Evolutionary conservation across 1,139 yeast species (phyloP), one percentile per base, ranked within the genome.

Genomic region (Candida labiduridarum): DNA sequence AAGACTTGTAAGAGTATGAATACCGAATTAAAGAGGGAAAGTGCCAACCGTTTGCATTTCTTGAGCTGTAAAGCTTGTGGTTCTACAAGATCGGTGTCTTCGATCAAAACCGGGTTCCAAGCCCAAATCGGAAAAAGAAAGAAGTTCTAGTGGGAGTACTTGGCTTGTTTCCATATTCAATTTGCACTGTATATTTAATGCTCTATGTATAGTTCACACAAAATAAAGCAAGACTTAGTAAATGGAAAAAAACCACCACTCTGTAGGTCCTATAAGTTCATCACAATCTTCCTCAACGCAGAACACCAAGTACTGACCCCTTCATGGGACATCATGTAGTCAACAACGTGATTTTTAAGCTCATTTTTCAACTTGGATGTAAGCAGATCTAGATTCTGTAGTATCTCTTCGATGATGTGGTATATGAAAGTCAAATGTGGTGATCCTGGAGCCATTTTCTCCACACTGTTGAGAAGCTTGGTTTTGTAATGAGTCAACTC

Each of bases 101-200:
- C 97, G 46, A 95, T 95, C 74, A 94, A 95, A 84, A 89, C 97
- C 50, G 99, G 99, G 85, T 94, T 90, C 96, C 97, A 92, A 79
- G 99, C 99, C 59, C 87, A 90, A 72, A 84, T 87, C 68, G 88
- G 90, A 60, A 83, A 85, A 72, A 84, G 88, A 80, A 84, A 80
- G 84, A 85, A 76, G 66, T 65, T 63, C 58, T 71, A 62, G 49
- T 42, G 11, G 25, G 16, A 29, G 41, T 29, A 31, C 14, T 16
- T 22, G 36, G 27, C 6, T 38, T 22, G 10, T 19, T 30, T 46
- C 27, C n/a, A 11, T 46, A 41, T 29, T 25, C 34, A 43, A 14
- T 39, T 27, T 45, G 47, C 45, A 48, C 41, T 48, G 50, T 44
- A 44, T 51, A 48, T 48, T 41, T 46, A 41, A 41, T 36, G 46